Conservation (phyloP, 345 rosid species). For the Dimocarpus longan region DNA sequence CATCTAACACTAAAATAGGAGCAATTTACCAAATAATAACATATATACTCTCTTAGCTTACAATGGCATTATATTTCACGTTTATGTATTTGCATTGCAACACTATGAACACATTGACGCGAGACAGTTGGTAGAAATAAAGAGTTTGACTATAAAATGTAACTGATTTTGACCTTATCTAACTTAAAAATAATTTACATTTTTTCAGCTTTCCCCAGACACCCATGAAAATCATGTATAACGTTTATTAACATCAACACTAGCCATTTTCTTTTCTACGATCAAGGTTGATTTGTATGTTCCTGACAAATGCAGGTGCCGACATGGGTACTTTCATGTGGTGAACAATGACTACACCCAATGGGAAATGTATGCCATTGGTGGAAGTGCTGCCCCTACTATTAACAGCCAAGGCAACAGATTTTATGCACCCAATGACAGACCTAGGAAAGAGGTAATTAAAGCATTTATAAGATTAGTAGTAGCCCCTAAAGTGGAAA, state of each 20-base stretch:
- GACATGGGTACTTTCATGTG: constrained; percentile 83
- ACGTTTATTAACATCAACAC: not conserved
- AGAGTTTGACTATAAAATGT: not conserved
- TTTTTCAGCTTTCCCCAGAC: not conserved
- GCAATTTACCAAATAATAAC: too few relatives aligned
- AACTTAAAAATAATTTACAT: too few relatives aligned
- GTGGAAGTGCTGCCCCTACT: constrained; percentile 81
- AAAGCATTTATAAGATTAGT: not conserved
- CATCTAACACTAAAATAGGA: not conserved
- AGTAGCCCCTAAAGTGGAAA: too few relatives aligned
- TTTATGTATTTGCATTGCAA: too few relatives aligned
- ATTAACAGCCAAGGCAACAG: constrained; percentile 83
- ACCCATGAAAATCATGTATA: not conserved
- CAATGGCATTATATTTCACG: not conserved
- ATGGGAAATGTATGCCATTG: constrained; percentile 88
- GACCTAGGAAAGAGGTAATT: constrained; percentile 58
- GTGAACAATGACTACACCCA: constrained; percentile 89
- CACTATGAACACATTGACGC: not conserved
- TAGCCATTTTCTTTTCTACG: too few relatives aligned
- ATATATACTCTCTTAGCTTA: too few relatives aligned
- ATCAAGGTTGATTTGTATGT: not conserved
- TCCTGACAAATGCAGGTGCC: constrained; percentile 45
- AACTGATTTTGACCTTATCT: not conserved
- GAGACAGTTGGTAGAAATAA: too few relatives aligned
- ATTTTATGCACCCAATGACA: constrained; percentile 65